A percentile compares a stretch with the other conserved stretches of the same genome.
Evolutionary conservation across 371 early-diverging fungal genomes (phyloP).

Genomic region (Mortierella sp.): DNA sequence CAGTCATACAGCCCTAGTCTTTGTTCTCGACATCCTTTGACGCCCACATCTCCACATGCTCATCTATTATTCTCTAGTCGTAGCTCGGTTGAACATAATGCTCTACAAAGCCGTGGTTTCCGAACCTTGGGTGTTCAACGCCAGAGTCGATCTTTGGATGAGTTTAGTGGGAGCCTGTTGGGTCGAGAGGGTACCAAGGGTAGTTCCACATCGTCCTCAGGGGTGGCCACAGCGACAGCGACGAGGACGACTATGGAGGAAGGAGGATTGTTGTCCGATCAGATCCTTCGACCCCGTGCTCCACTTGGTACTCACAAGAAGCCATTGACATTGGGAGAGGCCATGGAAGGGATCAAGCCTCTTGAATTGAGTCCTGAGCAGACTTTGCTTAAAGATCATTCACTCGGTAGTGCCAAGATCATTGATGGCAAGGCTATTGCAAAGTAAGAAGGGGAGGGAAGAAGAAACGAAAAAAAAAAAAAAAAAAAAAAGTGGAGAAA

Average conservation of each 20-base stretch:
- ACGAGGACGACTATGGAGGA: slow-evolving; percentile 11
- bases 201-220: neutral
- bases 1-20: neutral
- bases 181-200: slow-evolving; percentile 8
- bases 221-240: no score
- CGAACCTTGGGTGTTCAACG: slow-evolving; percentile 10
- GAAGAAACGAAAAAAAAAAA: no score
- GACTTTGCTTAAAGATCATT: slow-evolving; percentile 23
- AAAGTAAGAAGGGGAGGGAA: slow-evolving; percentile 54
- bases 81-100: no score
- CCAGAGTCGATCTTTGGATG: slow-evolving; percentile 36
- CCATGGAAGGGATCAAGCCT: slow-evolving; percentile 42
- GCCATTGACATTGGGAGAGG: slow-evolving; percentile 38
- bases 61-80: no score
- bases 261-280: slow-evolving; percentile 17
- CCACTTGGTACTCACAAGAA: slow-evolving; percentile 16
- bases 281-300: slow-evolving; percentile 18
- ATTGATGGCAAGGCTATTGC: slow-evolving; percentile 78
- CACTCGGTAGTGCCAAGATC: slow-evolving; percentile 57
- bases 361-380: slow-evolving; percentile 41
- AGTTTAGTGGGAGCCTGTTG: slow-evolving; percentile 2
- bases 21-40: neutral
- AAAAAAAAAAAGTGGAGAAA: no score
- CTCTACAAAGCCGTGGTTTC: slow-evolving; percentile 24
- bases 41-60: no score